Base-by-base conservation (phyloP, 2,329 filamentous ascomycete species). In the Colletotrichum neosansevieriae region DNA sequence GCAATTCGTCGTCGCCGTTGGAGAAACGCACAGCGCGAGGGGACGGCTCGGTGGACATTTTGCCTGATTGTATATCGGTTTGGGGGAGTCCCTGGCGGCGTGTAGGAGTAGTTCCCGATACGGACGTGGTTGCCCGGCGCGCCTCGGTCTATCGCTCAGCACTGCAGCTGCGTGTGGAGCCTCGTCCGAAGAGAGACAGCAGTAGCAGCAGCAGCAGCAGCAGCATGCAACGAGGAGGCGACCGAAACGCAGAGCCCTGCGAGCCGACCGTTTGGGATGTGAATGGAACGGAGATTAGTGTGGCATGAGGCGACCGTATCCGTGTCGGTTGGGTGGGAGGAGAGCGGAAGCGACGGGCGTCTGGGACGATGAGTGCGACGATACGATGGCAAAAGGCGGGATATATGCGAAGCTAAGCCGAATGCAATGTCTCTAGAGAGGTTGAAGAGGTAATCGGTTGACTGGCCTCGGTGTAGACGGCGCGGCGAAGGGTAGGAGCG, bases 21-120 rank as follows among this genome's bases (percentile, higher is more conserved):
- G 84, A 85, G 74, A 89, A 89, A 71, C 87, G 85, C 71, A 89
- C 85, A 70, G 83, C 81, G 73, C 86, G 84, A 58, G 86, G 85
- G 11, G 86, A 86, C 40, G 82, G 77, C 71, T 89, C 86, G 73
- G 81, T 76, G 44, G 64, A 59, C 70, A 71, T 71, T 40, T 40
- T 63, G 61, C 34, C 57, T 47, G 44, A 9, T 49, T 56, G 56
- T 69, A 66, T 69, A 60, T 60, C 49, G 49, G 42, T 56, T 56
- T 50, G 58, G 29, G 53, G 45, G 45, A 49, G 15, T 49, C 47
- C 36, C 34, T 36, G 32, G 32, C 19, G 19, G 32, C 42, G 58
- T 63, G 59, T 56, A 40, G 50, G 51, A 67, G 57, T 32, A 59
- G 42, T 36, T 38, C 51, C 58, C 58, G 36, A 63, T 65, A 54